These are phyloP conservation scores for Adansonia grandidieri DNA, from an alignment of 441 rosid genomes.

Conservation along the genomic window DNA sequence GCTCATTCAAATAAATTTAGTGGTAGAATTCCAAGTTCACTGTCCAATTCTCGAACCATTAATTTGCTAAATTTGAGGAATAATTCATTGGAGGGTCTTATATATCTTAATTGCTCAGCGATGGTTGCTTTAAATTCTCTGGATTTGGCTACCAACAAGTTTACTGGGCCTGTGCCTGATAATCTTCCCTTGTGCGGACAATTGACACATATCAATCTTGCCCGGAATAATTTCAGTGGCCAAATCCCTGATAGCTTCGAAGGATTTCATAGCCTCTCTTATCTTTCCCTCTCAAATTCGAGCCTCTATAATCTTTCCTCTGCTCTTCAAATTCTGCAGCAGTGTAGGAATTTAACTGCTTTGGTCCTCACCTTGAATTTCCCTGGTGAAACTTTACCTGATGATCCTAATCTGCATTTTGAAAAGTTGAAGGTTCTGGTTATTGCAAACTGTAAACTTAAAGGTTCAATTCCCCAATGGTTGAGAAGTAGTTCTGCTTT, in stretches of 20 bases:
- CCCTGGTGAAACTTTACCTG: conserved; percentile 57
- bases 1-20: conserved; percentile 55
- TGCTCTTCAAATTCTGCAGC: conserved; percentile 59
- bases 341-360: conserved; percentile 60
- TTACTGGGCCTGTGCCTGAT: conserved; percentile 57
- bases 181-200: conserved; percentile 60
- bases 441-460: conserved; percentile 63
- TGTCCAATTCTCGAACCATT: conserved; percentile 59
- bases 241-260: conserved; percentile 62
- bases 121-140: conserved; percentile 63
- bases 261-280: conserved; percentile 59
- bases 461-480: conserved; percentile 69
- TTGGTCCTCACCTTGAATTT: conserved; percentile 69
- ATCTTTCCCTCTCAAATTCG: conserved; percentile 64
- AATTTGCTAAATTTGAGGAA: conserved; percentile 68
- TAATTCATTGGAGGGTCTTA: conserved; percentile 60
- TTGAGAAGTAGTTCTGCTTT: conserved; percentile 46
- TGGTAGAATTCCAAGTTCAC: conserved; percentile 62
- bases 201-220: conserved; percentile 63
- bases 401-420: conserved; percentile 48
- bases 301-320: conserved; percentile 58
- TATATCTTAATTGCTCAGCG: conserved; percentile 62
- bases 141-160: conserved; percentile 66
- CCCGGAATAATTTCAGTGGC: conserved; percentile 63
- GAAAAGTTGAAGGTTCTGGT: conserved; percentile 66